phyloP scores from a whole-genome alignment of 352 stramenopile species.

The Globisporangium polare region DNA sequence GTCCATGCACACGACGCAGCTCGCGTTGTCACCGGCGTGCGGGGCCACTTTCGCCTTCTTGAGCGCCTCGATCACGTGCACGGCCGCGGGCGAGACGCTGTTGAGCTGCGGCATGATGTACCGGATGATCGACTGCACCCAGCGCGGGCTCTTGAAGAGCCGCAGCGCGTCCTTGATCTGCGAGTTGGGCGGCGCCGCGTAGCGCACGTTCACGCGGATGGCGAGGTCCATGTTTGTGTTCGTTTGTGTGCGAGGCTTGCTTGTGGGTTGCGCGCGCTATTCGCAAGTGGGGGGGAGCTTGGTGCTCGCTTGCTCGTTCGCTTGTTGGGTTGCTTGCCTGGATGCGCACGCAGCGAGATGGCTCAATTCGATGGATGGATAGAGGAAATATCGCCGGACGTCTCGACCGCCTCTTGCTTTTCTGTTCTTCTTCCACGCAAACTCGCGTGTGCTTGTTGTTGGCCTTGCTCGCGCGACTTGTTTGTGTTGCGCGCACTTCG shows the following conservation, averaged over 20 bases:
- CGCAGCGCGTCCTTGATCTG: slow-evolving; percentile 85
- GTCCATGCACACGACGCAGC: slow-evolving; percentile 87
- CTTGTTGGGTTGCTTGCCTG: not conserved
- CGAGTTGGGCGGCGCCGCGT: slow-evolving; percentile 77
- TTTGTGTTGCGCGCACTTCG: not conserved
- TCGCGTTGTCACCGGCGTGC: slow-evolving; percentile 13
- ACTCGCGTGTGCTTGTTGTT: not conserved
- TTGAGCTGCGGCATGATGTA: slow-evolving; percentile 89
- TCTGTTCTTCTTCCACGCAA: slow-evolving; percentile 8
- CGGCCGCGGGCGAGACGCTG: slow-evolving; percentile 66
- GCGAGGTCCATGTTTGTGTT: slow-evolving; percentile 67
- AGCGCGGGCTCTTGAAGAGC: slow-evolving; percentile 86
- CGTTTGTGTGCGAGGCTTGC: not conserved
- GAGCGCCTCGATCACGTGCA: slow-evolving; percentile 57
- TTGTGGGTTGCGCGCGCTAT: slow-evolving; percentile 1
- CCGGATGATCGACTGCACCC: slow-evolving; percentile 88
- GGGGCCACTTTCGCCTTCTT: slow-evolving; percentile 35
- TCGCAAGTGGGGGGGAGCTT: slow-evolving; percentile 5
- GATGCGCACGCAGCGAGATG: slow-evolving; percentile 2
- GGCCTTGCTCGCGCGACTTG: not conserved
- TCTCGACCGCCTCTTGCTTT: not conserved
- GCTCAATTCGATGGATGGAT: slow-evolving; percentile 10
- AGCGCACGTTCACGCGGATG: slow-evolving; percentile 87
- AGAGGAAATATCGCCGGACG: slow-evolving; percentile 1
- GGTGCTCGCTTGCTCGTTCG: not conserved